A percentile compares a stretch with the other conserved stretches of the same genome.
These are phyloP conservation scores for Microstegium vimineum DNA, from an alignment of 176 grass and related monocot species.

Conservation along the genomic window DNA sequence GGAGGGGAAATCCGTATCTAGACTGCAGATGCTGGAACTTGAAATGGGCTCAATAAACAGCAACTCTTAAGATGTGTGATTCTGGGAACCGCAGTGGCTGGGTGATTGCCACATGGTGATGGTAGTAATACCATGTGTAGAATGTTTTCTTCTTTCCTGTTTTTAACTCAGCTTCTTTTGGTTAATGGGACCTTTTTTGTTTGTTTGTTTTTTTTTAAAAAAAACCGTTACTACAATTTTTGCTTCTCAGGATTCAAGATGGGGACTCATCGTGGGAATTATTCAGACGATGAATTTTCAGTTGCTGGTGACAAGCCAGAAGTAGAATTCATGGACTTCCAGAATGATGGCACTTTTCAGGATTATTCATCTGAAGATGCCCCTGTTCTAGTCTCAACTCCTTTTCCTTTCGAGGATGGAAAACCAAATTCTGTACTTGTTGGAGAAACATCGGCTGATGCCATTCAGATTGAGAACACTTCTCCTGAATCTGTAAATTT, in stretches of 20 bases:
- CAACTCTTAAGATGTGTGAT: not conserved
- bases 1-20: not conserved
- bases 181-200: not conserved
- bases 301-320: slow-evolving; percentile 72
- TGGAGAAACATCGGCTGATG: slow-evolving; percentile 56
- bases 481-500: slow-evolving; percentile 51
- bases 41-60: not conserved
- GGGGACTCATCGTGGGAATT: slow-evolving; percentile 28
- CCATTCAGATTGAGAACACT: slow-evolving; percentile 59
- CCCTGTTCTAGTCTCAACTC: slow-evolving; percentile 51
- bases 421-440: slow-evolving; percentile 75
- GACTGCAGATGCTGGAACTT: not conserved
- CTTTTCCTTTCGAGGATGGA: slow-evolving; percentile 59
- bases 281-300: slow-evolving; percentile 68
- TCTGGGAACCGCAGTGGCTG: not conserved
- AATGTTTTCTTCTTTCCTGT: not conserved
- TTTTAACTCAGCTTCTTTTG: not conserved
- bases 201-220: not conserved
- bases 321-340: slow-evolving; percentile 83
- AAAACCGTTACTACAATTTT: not conserved
- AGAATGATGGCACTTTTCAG: slow-evolving; percentile 55
- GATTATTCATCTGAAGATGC: slow-evolving; percentile 58
- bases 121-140: not conserved
- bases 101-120: not conserved
- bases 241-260: slow-evolving; percentile 36